These are phyloP conservation scores for Euphorbia celastroides DNA, from an alignment of 441 rosid species.

Conservation along the genomic window DNA sequence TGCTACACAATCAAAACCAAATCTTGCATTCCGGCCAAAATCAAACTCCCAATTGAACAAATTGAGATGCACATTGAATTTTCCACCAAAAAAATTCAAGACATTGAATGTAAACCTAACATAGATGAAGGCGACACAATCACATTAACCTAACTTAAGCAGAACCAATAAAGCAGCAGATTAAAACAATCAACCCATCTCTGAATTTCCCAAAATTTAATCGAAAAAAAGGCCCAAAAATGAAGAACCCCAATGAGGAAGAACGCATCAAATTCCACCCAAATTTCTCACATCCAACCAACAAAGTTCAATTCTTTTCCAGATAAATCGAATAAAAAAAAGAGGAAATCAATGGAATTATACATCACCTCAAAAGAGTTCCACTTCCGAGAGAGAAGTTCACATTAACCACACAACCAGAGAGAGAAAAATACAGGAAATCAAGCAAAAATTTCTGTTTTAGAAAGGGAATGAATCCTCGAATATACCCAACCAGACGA, in stretches of 20 bases:
- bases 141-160: slow-evolving; percentile 3
- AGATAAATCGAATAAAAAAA: not conserved
- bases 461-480: slow-evolving; percentile 21
- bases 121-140: not conserved
- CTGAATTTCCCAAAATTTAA: not conserved
- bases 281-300: not conserved
- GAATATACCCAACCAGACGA: slow-evolving; percentile 38
- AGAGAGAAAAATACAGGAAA: slow-evolving; percentile 2
- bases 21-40: slow-evolving; percentile 7
- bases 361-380: slow-evolving; percentile 11
- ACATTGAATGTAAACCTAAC: slow-evolving; percentile 4
- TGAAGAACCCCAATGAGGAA: not conserved
- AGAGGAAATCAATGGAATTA: not conserved
- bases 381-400: slow-evolving; percentile 5
- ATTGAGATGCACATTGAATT: not conserved
- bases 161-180: not conserved
- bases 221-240: not conserved
- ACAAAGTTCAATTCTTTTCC: not conserved
- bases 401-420: not conserved
- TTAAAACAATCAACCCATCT: slow-evolving; percentile 1
- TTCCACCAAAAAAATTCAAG: not conserved
- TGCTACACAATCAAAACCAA: not conserved
- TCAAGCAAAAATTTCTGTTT: slow-evolving; percentile 4
- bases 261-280: not conserved
- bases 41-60: slow-evolving; percentile 10